phyloP scores from a whole-genome alignment of 2,329 filamentous ascomycete genomes.

The Mycosphaerella sp. region DNA sequence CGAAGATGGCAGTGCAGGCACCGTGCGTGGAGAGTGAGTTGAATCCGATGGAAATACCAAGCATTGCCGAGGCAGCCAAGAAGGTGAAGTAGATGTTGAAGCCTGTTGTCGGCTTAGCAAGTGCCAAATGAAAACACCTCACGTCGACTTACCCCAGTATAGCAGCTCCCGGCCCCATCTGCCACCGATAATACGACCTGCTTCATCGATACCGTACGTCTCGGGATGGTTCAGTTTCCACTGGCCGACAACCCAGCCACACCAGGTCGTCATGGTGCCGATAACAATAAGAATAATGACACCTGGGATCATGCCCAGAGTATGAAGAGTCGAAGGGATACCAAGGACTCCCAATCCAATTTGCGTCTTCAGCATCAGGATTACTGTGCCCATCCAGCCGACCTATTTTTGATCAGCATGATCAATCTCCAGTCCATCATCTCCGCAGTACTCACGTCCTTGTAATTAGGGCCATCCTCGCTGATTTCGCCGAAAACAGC shows the following conservation, averaged over 20 bases:
- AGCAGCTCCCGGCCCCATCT: constrained; percentile 48
- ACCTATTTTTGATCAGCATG: constrained; percentile 10
- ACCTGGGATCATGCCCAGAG: constrained; percentile 46
- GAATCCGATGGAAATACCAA: constrained; percentile 26
- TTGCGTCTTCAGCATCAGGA: constrained; percentile 45
- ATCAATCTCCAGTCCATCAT: neutral
- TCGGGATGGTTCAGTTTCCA: constrained; percentile 52
- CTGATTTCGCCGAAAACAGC: constrained; percentile 20
- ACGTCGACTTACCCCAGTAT: constrained; percentile 17
- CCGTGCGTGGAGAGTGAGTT: constrained; percentile 28
- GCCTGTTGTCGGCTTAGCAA: constrained; percentile 2
- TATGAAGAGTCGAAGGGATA: constrained; percentile 40
- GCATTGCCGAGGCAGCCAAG: constrained; percentile 36
- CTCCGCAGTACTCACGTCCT: constrained; percentile 20
- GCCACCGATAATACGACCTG: constrained; percentile 50
- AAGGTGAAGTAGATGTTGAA: constrained; percentile 23
- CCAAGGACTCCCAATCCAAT: constrained; percentile 47
- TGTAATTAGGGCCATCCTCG: constrained; percentile 19
- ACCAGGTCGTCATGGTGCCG: constrained; percentile 45
- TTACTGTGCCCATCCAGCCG: constrained; percentile 41
- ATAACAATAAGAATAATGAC: constrained; percentile 41
- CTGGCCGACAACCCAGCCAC: constrained; percentile 44
- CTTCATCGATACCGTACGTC: constrained; percentile 55
- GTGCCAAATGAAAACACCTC: neutral
- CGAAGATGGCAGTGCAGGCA: constrained; percentile 39